phyloP scores from a whole-genome alignment of 2,329 filamentous ascomycete species.

The Fusarium coicis region DNA sequence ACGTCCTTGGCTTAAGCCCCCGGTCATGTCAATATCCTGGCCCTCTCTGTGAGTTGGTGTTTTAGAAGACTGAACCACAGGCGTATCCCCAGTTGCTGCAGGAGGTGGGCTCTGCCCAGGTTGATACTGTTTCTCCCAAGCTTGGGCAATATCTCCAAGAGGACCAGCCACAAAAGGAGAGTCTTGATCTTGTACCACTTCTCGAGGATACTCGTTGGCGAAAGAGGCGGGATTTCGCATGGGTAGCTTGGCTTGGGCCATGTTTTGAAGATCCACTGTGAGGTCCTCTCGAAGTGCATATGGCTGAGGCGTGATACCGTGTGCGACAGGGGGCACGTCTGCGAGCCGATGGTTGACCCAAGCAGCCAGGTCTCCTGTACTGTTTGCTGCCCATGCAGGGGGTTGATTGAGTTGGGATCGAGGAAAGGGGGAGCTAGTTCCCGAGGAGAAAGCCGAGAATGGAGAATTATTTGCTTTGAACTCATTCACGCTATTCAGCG shows the following conservation, averaged over 20 bases:
- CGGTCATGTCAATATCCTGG: not conserved
- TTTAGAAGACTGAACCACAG: not conserved
- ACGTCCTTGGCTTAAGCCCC: not conserved
- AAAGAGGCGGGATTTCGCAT: constrained; percentile 10
- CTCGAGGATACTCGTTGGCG: constrained; percentile 8
- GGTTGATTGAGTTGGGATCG: not conserved
- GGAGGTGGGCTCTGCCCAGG: not conserved
- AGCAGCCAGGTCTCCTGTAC: constrained; percentile 2
- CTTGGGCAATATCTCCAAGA: constrained; percentile 18
- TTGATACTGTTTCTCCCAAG: constrained; percentile 18
- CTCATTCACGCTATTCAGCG: not conserved
- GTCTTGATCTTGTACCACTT: not conserved
- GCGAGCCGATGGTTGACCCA: constrained; percentile 12
- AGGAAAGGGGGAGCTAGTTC: constrained; percentile 14
- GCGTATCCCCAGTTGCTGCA: not conserved
- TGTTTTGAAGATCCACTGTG: constrained; percentile 28
- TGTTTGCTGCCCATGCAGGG: constrained; percentile 20
- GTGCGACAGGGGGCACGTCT: not conserved
- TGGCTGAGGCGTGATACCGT: constrained; percentile 34
- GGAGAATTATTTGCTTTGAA: not conserved
- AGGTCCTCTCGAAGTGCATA: constrained; percentile 35
- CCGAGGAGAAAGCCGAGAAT: constrained; percentile 18
- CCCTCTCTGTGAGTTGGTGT: not conserved
- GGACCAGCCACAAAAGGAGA: not conserved
- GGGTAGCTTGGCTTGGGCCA: not conserved